Conservation (phyloP, 345 rosid species). For the Mallotus nudiflorus region DNA sequence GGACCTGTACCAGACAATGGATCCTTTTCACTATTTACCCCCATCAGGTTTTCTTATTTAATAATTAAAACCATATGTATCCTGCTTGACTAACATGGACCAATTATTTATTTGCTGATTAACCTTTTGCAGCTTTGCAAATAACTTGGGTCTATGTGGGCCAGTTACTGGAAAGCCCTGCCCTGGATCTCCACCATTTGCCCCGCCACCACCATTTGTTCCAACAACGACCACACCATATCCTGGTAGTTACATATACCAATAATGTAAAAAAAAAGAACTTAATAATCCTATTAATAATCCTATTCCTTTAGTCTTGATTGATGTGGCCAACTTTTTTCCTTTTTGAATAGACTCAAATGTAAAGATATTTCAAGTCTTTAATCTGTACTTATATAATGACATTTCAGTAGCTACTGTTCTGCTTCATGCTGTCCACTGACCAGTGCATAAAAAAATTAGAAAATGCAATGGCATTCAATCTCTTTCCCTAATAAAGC, state of each 20-base stretch:
- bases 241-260: slow-evolving; percentile 48
- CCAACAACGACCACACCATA: slow-evolving; percentile 74
- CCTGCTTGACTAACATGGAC: neutral
- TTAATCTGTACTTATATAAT: too few species aligned
- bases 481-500: neutral
- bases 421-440: neutral
- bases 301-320: neutral
- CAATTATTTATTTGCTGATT: slow-evolving; percentile 10
- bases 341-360: neutral
- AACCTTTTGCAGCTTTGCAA: slow-evolving; percentile 61
- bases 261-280: neutral
- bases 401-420: neutral
- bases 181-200: slow-evolving; percentile 39
- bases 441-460: neutral
- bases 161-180: slow-evolving; percentile 96
- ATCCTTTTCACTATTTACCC: slow-evolving; percentile 36
- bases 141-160: slow-evolving; percentile 91
- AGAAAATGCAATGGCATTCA: neutral
- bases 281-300: neutral
- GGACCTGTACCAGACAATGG: slow-evolving; percentile 41
- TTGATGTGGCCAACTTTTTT: too few species aligned
- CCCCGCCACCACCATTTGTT: slow-evolving; percentile 82
- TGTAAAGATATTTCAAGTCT: too few species aligned
- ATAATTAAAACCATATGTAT: neutral
- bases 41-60: slow-evolving; percentile 32